These are phyloP conservation scores for Sporobolomyces phaffii DNA, from an alignment of 768 basidiomycete species.

Conservation along the genomic window DNA sequence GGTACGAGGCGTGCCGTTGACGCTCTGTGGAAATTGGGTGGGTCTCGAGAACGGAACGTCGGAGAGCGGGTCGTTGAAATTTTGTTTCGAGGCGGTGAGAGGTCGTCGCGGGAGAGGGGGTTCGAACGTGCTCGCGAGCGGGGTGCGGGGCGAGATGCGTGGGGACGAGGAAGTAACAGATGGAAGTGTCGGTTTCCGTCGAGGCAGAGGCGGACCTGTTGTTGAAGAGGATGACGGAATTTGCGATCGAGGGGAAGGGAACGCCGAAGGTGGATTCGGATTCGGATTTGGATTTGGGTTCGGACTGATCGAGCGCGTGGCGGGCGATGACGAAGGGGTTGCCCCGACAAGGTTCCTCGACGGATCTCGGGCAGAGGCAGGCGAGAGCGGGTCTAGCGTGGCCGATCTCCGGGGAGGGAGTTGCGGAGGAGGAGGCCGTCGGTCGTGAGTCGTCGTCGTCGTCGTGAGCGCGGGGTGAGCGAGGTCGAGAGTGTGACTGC, in stretches of 20 bases:
- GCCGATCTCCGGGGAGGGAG: slow-evolving; percentile 16
- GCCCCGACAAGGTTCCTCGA: no score
- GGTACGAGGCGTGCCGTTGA: not conserved
- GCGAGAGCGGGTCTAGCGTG: slow-evolving; percentile 6
- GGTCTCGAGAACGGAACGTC: not conserved
- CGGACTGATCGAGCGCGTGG: not conserved
- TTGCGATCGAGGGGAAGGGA: not conserved
- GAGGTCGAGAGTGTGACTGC: not conserved
- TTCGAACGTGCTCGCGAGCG: not conserved
- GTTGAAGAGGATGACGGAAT: not conserved
- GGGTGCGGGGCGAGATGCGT: not conserved
- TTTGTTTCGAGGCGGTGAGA: not conserved
- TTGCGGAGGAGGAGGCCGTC: not conserved
- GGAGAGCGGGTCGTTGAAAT: slow-evolving; percentile 9
- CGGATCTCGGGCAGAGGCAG: no score
- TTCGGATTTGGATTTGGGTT: not conserved
- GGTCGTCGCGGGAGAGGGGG: not conserved
- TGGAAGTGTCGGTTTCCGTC: not conserved
- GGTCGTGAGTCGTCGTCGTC: not conserved
- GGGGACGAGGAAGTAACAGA: not conserved
- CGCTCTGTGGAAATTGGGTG: no score
- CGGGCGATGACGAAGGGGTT: no score
- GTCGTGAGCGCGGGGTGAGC: no score
- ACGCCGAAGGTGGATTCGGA: not conserved
- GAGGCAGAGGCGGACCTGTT: not conserved